A percentile compares a stretch with the other conserved stretches of the same genome.
phyloP scores from a whole-genome alignment of 768 basidiomycete species.

The Podaxis sp. region DNA sequence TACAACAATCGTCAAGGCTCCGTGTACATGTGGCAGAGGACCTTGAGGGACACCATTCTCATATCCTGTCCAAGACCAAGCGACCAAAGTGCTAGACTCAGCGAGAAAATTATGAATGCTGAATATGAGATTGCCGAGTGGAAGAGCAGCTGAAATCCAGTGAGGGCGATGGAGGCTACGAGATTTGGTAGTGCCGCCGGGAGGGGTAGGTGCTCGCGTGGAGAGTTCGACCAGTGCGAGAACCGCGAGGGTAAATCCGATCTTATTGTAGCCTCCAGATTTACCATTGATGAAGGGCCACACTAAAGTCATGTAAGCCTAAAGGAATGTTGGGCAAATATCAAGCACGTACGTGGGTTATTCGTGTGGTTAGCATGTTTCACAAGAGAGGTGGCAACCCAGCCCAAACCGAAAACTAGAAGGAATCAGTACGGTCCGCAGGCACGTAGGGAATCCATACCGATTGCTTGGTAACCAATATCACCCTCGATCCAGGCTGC shows the following conservation, averaged over 20 bases:
- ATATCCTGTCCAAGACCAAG: constrained; percentile 93
- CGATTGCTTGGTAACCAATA: constrained; percentile 48
- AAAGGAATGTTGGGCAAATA: constrained; percentile 4
- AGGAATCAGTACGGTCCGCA: background rate
- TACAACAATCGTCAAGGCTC: constrained; percentile 63
- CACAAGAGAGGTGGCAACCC: constrained; percentile 63
- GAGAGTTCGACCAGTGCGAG: constrained; percentile 59
- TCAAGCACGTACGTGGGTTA: constrained; percentile 62
- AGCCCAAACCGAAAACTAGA: constrained; percentile 64
- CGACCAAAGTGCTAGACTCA: constrained; percentile 76
- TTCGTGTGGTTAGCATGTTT: constrained; percentile 82
- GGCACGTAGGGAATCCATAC: constrained; percentile 22
- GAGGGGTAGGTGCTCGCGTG: constrained; percentile 32
- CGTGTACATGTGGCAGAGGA: constrained; percentile 71
- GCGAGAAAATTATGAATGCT: constrained; percentile 70
- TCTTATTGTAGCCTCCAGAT: constrained; percentile 71
- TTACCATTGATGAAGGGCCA: constrained; percentile 75
- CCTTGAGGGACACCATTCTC: constrained; percentile 58
- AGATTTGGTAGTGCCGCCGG: background rate
- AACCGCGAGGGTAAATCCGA: constrained; percentile 56
- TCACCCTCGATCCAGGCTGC: constrained; percentile 17
- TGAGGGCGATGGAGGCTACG: background rate
- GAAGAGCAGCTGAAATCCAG: constrained; percentile 41
- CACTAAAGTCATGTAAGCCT: constrained; percentile 37
- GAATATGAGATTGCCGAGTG: constrained; percentile 70